Percentiles rank a stretch among this genome's conserved stretches.
These are phyloP conservation scores for Puccinia novopanici DNA, from an alignment of 1,284 basidiomycete genomes.

Conservation along the genomic window DNA sequence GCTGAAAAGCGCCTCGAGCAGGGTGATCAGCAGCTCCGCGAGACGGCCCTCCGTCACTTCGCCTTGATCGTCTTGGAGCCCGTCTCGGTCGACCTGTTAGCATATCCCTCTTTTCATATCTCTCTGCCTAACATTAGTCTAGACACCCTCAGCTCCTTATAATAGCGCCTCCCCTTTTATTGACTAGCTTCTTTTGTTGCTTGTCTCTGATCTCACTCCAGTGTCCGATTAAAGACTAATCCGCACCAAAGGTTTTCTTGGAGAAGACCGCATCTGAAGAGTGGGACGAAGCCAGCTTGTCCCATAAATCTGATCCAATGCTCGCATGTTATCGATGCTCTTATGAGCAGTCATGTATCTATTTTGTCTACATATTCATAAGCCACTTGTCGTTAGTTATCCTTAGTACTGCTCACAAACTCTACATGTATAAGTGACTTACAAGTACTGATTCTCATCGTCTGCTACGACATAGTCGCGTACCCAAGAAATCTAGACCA, in stretches of 20 bases:
- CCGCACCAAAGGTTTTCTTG: conserved; percentile 30
- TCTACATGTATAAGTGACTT: no score
- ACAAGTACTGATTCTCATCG: no score
- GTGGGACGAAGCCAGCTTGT: conserved; percentile 30
- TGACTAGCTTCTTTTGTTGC: neutral
- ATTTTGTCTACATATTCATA: no score
- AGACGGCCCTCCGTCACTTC: conserved; percentile 11
- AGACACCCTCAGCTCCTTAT: neutral
- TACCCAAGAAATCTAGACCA: no score
- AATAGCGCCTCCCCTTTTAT: neutral
- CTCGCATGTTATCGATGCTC: no score
- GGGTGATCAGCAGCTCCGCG: conserved; percentile 1
- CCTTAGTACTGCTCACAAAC: no score
- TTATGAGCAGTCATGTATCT: no score
- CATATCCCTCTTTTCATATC: neutral
- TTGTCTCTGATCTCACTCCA: neutral
- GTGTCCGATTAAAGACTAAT: conserved; percentile 17
- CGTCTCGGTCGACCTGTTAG: conserved; percentile 36
- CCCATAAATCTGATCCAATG: conserved; percentile 4
- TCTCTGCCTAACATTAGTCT: neutral
- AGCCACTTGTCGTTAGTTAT: no score
- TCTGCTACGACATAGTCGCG: no score
- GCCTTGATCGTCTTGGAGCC: conserved; percentile 39
- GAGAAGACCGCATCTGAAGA: neutral
- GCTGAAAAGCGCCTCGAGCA: neutral